Percentiles rank a stretch among this genome's conserved stretches.
phyloP scores from a whole-genome alignment of 371 early-diverging fungal species.

The Phascolomyces articulosus region DNA sequence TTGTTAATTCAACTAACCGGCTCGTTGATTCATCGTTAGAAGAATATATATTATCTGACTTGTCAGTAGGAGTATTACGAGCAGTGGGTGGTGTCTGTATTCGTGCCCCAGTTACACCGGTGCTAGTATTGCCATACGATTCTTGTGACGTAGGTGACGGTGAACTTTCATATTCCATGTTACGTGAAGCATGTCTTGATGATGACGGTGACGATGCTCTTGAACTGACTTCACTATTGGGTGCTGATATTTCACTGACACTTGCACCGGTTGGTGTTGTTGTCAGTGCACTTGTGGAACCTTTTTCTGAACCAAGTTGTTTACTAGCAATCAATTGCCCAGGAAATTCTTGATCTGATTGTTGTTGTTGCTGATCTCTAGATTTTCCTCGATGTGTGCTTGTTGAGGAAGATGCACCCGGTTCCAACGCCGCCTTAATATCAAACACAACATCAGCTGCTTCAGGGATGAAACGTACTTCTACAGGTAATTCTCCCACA shows the following conservation, averaged over 20 bases:
- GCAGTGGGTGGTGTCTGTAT: slow-evolving; percentile 3
- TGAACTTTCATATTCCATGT: slow-evolving; percentile 15
- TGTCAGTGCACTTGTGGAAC: slow-evolving; percentile 1
- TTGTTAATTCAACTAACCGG: neutral
- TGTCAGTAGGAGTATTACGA: neutral
- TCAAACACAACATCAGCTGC: slow-evolving; percentile 77
- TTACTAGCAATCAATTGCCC: neutral
- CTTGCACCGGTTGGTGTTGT: slow-evolving; percentile 30
- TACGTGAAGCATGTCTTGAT: slow-evolving; percentile 5
- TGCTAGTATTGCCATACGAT: slow-evolving; percentile 3
- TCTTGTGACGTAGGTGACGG: slow-evolving; percentile 12
- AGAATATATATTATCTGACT: neutral
- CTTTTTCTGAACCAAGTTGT: neutral
- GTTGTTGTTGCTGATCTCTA: neutral
- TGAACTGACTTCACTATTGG: slow-evolving; percentile 60
- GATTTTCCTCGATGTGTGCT: slow-evolving; percentile 3
- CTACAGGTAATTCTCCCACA: slow-evolving; percentile 77
- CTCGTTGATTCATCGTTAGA: neutral
- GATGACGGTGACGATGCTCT: slow-evolving; percentile 53
- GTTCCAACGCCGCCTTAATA: slow-evolving; percentile 33
- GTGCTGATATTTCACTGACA: slow-evolving; percentile 52
- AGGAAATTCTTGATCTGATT: neutral
- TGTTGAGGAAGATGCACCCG: slow-evolving; percentile 12
- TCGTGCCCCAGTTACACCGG: slow-evolving; percentile 11
- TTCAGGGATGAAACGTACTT: slow-evolving; percentile 82